A percentile compares a stretch with the other conserved stretches of the same genome.
These are phyloP conservation scores for Coemansia sp. DNA, from an alignment of 192 early-diverging fungal species.

Conservation along the genomic window DNA sequence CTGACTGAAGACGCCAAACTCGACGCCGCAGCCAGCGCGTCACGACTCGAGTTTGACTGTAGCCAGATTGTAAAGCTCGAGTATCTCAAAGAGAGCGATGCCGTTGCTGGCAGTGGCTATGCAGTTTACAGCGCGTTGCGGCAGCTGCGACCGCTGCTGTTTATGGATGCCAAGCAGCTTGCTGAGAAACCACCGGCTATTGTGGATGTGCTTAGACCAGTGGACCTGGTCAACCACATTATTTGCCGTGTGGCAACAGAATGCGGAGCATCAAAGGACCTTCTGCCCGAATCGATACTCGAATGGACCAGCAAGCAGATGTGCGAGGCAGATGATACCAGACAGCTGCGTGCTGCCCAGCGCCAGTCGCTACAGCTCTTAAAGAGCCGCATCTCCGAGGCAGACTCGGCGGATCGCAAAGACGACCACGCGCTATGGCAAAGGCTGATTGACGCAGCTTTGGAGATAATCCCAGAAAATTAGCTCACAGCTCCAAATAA, in stretches of 20 bases:
- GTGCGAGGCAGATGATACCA: neutral
- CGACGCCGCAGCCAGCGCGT: constrained; percentile 14
- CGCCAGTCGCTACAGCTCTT: neutral
- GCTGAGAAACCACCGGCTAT: no score
- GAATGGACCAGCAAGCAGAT: constrained; percentile 13
- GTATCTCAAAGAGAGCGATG: neutral
- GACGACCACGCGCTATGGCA: no score
- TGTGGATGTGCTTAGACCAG: neutral
- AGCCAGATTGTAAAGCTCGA: constrained; percentile 21
- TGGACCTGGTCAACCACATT: constrained; percentile 16
- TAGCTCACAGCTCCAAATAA: no score
- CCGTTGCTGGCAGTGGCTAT: constrained; percentile 13
- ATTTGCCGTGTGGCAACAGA: constrained; percentile 25
- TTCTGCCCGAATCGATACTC: constrained; percentile 11
- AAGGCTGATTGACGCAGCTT: no score
- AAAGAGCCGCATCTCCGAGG: no score
- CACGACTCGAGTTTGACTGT: constrained; percentile 40
- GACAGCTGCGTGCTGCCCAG: neutral
- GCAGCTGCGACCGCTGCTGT: constrained; percentile 30
- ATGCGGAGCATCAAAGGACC: neutral
- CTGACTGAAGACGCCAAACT: constrained; percentile 29
- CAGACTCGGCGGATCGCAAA: no score
- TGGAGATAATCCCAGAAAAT: no score
- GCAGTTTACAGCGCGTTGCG: constrained; percentile 14
- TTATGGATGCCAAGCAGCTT: constrained; percentile 14